Evolutionary conservation across 306 rosid species (phyloP), one percentile per base, ranked within the genome.

Genomic region (Adenanthera pavonina): DNA sequence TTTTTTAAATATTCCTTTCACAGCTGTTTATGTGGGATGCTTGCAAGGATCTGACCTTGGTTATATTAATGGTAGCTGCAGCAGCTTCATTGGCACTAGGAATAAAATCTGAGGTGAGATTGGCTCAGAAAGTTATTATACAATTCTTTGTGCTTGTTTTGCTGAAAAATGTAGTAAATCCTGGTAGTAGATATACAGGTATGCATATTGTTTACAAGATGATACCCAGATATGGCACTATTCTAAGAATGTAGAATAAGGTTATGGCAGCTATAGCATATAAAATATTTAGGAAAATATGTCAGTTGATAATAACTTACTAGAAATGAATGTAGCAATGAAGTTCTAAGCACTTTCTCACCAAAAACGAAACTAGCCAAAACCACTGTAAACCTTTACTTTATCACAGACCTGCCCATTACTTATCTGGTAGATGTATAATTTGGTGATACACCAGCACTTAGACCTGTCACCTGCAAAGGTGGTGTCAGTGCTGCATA

Each of bases 21-120:
- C 89, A 96, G 99, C 89, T 90, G 92, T 96, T 94, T 86, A 53
- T 96, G 65, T 96, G 98, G 99, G 99, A 96, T 87, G 97, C 99
- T 75, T 96, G 99, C 94, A 97, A 96, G 92, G 99, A 96, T 85
- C 94, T 94, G 86, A 96, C 99, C 71, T 84, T 96, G 85, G 79
- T 96, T 80, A 96, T 96, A 89, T 87, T 96, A 86, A 92, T 96
- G 94, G 79, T 94, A 83, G 98, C 99, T 82, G 99, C 98, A 1
- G 97, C 85, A 20, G 97, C 97, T 78, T 96, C 99, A 35, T 84
- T 96, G 89, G 99, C 90, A 33, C 74, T 96, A 77, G 99, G 99
- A 81, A 96, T 96, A 81, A 96, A 96, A 86, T 86, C 97, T 64
- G 98, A 94, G 98, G 99, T 96, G 87, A 81, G 95, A 36, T 33